Evolutionary conservation across 345 rosid genomes (phyloP).

Genomic region (Clausena lansium): DNA sequence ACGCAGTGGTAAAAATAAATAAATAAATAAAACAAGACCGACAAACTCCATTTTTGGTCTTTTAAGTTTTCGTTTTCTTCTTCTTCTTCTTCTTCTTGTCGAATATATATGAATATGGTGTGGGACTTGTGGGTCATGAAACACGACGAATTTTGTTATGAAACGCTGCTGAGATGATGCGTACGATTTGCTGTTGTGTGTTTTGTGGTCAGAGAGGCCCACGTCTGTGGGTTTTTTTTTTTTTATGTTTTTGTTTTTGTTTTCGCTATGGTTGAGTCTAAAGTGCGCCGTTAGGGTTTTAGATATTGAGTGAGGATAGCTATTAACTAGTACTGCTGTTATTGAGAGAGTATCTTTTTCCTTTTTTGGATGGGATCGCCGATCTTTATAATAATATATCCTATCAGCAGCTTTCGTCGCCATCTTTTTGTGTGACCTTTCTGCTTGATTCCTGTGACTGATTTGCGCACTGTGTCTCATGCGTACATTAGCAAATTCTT

Average conservation of each 20-base stretch:
- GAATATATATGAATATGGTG: background rate
- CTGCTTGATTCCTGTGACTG: slow-evolving; percentile 13
- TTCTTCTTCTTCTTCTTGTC: background rate
- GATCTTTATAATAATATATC: slow-evolving; percentile 17
- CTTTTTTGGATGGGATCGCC: slow-evolving; percentile 14
- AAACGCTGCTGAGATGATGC: slow-evolving; percentile 7
- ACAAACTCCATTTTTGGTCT: background rate
- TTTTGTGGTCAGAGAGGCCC: slow-evolving; percentile 23
- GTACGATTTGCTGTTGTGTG: slow-evolving; percentile 35
- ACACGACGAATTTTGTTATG: slow-evolving; percentile 2
- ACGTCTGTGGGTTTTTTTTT: slow-evolving; percentile 23
- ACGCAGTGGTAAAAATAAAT: slow-evolving; percentile 27
- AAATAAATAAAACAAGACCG: background rate
- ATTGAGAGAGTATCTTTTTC: slow-evolving; percentile 13
- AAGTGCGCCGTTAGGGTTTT: slow-evolving; percentile 31
- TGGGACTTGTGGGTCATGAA: background rate
- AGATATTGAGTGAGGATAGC: too few relatives aligned
- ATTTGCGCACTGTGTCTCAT: background rate
- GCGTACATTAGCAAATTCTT: slow-evolving; percentile 13
- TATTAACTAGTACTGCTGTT: background rate
- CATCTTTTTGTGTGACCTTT: background rate
- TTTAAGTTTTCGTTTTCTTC: too few relatives aligned
- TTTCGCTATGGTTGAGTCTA: slow-evolving; percentile 19
- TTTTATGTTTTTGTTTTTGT: background rate
- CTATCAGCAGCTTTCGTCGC: background rate